Conservation (phyloP, 192 early-diverging fungal genomes). For the Coemansia sp. region DNA sequence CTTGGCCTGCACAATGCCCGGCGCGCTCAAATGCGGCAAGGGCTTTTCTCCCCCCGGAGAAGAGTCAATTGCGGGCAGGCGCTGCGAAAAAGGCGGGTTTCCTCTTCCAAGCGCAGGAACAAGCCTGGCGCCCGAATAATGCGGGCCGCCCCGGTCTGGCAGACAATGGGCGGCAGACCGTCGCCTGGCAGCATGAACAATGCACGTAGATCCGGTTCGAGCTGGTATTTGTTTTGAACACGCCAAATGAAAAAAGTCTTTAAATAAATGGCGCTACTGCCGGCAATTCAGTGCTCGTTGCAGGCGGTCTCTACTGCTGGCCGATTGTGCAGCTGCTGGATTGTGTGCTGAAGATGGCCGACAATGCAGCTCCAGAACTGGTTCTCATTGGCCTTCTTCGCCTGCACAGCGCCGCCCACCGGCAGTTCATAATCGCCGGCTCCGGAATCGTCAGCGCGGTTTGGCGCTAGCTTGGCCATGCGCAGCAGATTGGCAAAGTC, state of each 20-base stretch:
- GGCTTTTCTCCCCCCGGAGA: too few relatives aligned
- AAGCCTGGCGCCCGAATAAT: too few relatives aligned
- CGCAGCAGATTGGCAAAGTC: constrained; percentile 52
- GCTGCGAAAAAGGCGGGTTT: too few relatives aligned
- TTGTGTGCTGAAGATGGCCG: constrained; percentile 37
- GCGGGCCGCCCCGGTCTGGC: not conserved
- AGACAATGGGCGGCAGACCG: not conserved
- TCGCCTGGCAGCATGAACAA: not conserved
- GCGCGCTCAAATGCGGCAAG: too few relatives aligned
- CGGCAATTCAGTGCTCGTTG: not conserved
- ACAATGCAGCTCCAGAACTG: constrained; percentile 54
- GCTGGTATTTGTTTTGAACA: not conserved
- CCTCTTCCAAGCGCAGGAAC: too few relatives aligned
- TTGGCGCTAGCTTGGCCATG: constrained; percentile 22
- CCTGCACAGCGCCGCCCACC: constrained; percentile 15
- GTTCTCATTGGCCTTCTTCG: constrained; percentile 42
- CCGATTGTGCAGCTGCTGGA: constrained; percentile 6
- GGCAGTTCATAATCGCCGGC: constrained; percentile 10
- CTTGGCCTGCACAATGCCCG: too few relatives aligned
- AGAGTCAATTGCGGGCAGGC: too few relatives aligned
- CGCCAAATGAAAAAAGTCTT: not conserved
- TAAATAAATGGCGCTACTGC: too few relatives aligned
- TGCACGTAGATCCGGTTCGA: not conserved
- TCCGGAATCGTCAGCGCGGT: not conserved
- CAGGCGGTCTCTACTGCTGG: constrained; percentile 1